phyloP scores from a whole-genome alignment of 768 basidiomycete genomes.

The Collybia nuda region DNA sequence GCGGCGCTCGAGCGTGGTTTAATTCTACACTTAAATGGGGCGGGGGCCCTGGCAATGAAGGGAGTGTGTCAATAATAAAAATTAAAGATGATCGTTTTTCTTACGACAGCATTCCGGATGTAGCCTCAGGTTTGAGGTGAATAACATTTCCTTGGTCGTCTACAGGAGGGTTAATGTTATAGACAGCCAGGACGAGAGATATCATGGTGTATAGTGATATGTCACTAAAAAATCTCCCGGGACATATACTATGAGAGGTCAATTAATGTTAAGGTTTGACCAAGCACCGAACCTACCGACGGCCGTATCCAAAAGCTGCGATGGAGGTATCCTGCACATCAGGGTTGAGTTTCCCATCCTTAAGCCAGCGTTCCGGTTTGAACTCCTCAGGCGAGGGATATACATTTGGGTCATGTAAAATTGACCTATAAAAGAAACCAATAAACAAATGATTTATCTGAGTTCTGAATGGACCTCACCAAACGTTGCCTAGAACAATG shows the following conservation, averaged over 20 bases:
- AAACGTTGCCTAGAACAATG: constrained; percentile 13
- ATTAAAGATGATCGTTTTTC: neutral
- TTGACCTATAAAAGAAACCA: neutral
- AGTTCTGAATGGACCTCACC: neutral
- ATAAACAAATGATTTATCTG: neutral
- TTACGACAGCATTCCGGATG: constrained; percentile 1
- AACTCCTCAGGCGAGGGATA: constrained; percentile 2
- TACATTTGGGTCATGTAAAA: neutral
- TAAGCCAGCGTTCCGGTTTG: constrained; percentile 6
- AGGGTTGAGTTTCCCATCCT: constrained; percentile 5
- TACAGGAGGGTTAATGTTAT: neutral
- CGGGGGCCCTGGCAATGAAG: constrained; percentile 2
- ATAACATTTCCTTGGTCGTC: constrained; percentile 1
- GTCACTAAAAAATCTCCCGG: neutral
- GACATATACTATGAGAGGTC: neutral
- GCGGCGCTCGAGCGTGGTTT: constrained; percentile 8
- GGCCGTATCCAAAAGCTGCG: constrained; percentile 5
- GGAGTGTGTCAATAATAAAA: neutral
- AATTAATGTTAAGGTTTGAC: neutral
- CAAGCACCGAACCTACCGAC: neutral
- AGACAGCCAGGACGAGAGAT: neutral
- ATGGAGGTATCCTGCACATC: neutral
- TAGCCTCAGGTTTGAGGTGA: neutral
- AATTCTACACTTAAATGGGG: constrained; percentile 10
- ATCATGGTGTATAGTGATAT: neutral